Evolutionary conservation across 768 basidiomycete species (phyloP), one percentile per base, ranked within the genome.

Genomic region (Auricularia cornea): DNA sequence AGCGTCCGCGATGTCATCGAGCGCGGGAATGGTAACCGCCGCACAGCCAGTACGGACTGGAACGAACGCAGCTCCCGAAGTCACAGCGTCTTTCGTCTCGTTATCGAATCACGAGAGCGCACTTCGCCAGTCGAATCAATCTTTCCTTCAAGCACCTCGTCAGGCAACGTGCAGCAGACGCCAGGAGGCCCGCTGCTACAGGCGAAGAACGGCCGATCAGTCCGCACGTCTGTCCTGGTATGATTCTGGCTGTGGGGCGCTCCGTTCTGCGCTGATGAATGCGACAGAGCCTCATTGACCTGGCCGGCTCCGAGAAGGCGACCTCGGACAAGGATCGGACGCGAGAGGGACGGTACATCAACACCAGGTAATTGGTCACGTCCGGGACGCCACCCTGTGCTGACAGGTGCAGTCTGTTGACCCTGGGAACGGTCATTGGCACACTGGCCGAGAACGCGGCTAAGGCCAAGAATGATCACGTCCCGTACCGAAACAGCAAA

Each of bases 11-110:
- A 92, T 64, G 89, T 98, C 3, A 76, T 99, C 68, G 81, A 84
- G 69, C 79, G 92, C 28, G 96, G 96, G 3, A 93, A 97, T 72
- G 85, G 88, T 3, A 87, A 92, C 69, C 79, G 96, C 59, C 80
- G 93, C 65, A 97, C 94, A 3, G 95, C 94, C 1, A 91, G 87
- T 68, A 99, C 97, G n/a, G 96, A 99, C 70, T 99, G 96, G 96
- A 99, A 99, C 71, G 90, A 94, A 69, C 78, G 96, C 64, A 94
- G 92, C 77, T 94, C 92, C 71, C 81, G 96, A 35, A 94, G 92
- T 77, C 96, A 98, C 72, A 92, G 90, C 67, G 91, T 98, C 0
- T 97, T 98, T 73, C 79, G 94, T 32, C 83, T 98, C 31, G 95
- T 98, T 0, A 87, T 96, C 59, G 94, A 97, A 74, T 92, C 90